phyloP scores from a whole-genome alignment of 257 asterid genomes.

The Orobanche coerulescens region DNA sequence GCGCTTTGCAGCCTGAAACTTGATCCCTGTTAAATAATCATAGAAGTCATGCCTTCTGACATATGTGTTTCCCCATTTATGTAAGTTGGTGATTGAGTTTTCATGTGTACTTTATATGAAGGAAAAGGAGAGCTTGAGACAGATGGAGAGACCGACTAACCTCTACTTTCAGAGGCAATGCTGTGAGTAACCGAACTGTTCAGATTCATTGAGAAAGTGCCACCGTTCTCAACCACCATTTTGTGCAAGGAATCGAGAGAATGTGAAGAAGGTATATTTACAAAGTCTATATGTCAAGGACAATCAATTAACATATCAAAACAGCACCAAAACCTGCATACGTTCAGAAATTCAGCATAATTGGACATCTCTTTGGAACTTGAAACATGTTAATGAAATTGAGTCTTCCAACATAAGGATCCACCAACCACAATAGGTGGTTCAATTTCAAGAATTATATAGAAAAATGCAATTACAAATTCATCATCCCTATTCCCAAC shows the following conservation, averaged over 20 bases:
- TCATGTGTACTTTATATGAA: neutral
- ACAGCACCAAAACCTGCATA: constrained; percentile 8
- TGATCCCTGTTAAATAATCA: constrained; percentile 56
- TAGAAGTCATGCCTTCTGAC: constrained; percentile 12
- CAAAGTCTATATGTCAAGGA: constrained; percentile 86
- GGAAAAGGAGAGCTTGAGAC: neutral
- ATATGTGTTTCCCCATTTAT: neutral
- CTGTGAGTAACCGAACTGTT: constrained; percentile 82
- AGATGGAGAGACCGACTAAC: constrained; percentile 34
- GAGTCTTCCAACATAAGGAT: no score
- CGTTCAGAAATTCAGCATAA: constrained; percentile 2
- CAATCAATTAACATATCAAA: constrained; percentile 16
- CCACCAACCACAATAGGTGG: no score
- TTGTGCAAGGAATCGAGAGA: constrained; percentile 79
- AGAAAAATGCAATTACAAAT: no score
- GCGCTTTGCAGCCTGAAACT: constrained; percentile 88
- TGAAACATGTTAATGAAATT: constrained; percentile 16
- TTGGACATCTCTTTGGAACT: neutral
- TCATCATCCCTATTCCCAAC: no score
- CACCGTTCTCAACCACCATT: constrained; percentile 89
- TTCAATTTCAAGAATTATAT: neutral
- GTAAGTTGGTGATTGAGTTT: constrained; percentile 9
- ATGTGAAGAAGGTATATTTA: constrained; percentile 59
- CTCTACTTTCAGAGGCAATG: constrained; percentile 86
- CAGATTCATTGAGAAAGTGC: constrained; percentile 91